Conservation (phyloP, 1,284 basidiomycete genomes). For the Puccinia polysora region DNA sequence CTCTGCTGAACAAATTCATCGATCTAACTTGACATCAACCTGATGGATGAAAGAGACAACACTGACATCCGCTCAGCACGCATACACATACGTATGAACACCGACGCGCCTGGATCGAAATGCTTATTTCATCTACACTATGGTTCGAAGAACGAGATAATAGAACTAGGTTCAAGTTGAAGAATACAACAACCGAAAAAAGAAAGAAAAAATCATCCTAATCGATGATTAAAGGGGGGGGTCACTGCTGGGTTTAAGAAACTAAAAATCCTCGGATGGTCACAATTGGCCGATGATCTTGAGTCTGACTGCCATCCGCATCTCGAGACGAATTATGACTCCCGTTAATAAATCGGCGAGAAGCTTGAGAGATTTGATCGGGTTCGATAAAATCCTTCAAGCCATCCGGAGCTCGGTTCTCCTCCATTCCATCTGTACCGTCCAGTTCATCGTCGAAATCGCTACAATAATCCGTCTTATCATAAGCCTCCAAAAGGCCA, state of each 20-base stretch:
- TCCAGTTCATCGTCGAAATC: constrained; percentile 21
- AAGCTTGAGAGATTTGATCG: neutral
- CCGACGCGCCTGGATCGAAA: too few relatives aligned
- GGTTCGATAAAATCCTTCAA: too few relatives aligned
- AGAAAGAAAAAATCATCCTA: neutral
- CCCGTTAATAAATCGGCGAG: neutral
- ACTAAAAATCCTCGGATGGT: constrained; percentile 26
- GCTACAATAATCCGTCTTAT: constrained; percentile 42
- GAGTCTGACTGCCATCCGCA: neutral
- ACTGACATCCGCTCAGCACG: too few relatives aligned
- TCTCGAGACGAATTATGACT: neutral
- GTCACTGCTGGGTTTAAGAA: constrained; percentile 19
- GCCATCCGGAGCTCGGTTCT: too few relatives aligned
- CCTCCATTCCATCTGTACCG: neutral
- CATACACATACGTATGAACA: too few relatives aligned
- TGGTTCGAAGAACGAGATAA: too few relatives aligned
- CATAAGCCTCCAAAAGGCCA: constrained; percentile 42
- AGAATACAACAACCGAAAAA: neutral
- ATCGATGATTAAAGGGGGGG: too few relatives aligned
- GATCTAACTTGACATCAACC: too few relatives aligned
- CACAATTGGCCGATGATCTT: neutral
- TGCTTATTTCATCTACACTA: too few relatives aligned
- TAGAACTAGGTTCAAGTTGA: neutral
- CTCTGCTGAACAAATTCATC: too few relatives aligned
- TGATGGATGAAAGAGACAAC: too few relatives aligned